Base-by-base conservation (phyloP, 192 early-diverging fungal genomes). In the Helicostylum pulchrum region DNA sequence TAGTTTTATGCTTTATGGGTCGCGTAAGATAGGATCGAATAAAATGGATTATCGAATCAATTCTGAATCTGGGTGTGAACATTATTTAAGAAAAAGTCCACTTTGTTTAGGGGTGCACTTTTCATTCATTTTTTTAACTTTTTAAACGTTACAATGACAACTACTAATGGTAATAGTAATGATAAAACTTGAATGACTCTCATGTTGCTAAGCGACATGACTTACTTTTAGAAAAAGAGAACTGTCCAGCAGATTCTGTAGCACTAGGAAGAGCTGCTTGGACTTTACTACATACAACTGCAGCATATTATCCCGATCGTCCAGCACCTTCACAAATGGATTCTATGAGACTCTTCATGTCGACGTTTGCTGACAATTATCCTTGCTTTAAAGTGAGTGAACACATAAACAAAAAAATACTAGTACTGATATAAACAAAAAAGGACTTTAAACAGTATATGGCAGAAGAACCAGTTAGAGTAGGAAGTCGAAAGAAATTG, bases 211-310 rank as follows among this genome's bases (percentile, higher is more conserved):
- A 39, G 36, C 36, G 9, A 39, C 9, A 39, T 26, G 36, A 39
- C 5, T 39, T 39, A 39, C 1, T 39, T 39, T 3, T 39, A 39
- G 36, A 39, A 6, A 39, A 1, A 39, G 55, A 72, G 39, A 83
- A 85, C 39, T 96, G 94, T 70, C 94, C 94, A 12, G 85, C 93
- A 0, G 94, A 99, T 75, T 85, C 85, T 3, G 76, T 83, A 55
- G 76, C 80, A 23, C 87, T 99, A 15, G 97, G 97, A 21, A 77
- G 82, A 4, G 83, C 92, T n/a, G 94, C 94, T 0, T 99, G 97
- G 97, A 97, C 95, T 4, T 94, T 97, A 59, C 79, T 99, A 53
- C 97, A 99, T 73, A 95, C 95, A 0, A 95, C 96, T 87, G 93
- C 94, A 3, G 94, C 95, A 0, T 96, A 99, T 77, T 99, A 99